Evolutionary conservation across 176 grass and related monocot genomes (phyloP).

Genomic region (Pharus latifolius): DNA sequence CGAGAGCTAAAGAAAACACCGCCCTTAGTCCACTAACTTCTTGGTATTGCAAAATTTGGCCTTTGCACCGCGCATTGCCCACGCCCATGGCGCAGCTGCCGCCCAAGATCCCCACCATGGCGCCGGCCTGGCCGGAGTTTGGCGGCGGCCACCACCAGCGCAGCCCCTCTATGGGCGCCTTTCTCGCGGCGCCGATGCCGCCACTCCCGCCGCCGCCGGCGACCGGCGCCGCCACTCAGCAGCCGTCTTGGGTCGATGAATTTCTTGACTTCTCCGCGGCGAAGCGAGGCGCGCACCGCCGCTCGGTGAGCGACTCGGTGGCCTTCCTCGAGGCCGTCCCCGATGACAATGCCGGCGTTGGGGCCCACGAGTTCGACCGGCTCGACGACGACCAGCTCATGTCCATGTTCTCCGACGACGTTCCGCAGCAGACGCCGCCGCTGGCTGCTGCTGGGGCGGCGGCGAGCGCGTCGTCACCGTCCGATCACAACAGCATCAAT

Average conservation of each 20-base stretch:
- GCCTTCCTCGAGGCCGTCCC: constrained; percentile 38
- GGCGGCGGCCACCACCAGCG: constrained; percentile 34
- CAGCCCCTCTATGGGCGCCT: constrained; percentile 34
- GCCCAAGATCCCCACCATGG: constrained; percentile 57
- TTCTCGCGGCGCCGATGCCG: constrained; percentile 34
- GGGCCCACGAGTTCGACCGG: constrained; percentile 51
- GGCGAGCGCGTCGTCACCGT: constrained; percentile 32
- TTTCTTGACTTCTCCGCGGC: constrained; percentile 75
- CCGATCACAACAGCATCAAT: constrained; percentile 55
- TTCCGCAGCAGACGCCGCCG: neutral
- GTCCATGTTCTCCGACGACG: constrained; percentile 74
- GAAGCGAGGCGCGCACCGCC: constrained; percentile 52
- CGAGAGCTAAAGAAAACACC: constrained; percentile 14
- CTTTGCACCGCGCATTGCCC: constrained; percentile 36
- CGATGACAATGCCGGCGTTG: constrained; percentile 8
- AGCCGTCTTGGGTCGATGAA: constrained; percentile 56
- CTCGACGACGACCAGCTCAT: constrained; percentile 81
- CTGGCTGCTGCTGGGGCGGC: neutral
- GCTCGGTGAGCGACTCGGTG: constrained; percentile 53
- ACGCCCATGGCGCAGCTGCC: constrained; percentile 75
- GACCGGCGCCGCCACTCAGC: neutral
- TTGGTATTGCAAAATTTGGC: constrained; percentile 10
- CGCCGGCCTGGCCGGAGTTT: constrained; percentile 39
- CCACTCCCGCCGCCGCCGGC: constrained; percentile 4
- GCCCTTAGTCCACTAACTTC: neutral